A percentile compares a stretch with the other conserved stretches of the same genome.
phyloP scores from a whole-genome alignment of 78 protist species.

The Speleostelium caveatum region DNA sequence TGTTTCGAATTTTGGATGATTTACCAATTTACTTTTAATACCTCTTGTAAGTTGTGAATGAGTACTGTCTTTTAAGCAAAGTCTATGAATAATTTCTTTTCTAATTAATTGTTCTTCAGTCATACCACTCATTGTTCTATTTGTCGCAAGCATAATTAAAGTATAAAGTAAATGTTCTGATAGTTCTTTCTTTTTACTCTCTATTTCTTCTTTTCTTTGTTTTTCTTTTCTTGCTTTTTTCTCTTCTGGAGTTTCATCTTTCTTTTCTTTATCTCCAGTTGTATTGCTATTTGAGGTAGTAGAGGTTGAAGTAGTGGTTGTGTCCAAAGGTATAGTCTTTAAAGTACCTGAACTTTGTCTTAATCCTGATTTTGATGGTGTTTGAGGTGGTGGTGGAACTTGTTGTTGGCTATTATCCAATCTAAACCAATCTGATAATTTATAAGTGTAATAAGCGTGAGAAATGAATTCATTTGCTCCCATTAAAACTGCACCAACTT shows the following conservation, averaged over 20 bases:
- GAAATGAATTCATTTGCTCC: conserved; percentile 48
- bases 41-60: conserved; percentile 64
- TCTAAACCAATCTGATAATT: conserved; percentile 43
- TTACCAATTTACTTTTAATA: conserved; percentile 30
- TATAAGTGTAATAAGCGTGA: conserved; percentile 24
- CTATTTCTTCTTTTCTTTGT: conserved; percentile 33
- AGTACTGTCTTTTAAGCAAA: conserved; percentile 67
- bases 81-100: conserved; percentile 76
- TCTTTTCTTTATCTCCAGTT: not conserved
- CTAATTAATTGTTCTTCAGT: conserved; percentile 58
- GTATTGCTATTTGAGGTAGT: not conserved
- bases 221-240: conserved; percentile 30
- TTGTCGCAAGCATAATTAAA: conserved; percentile 65
- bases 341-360: conserved; percentile 33
- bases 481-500: conserved; percentile 48
- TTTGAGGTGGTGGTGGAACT: conserved; percentile 3
- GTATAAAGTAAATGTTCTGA: conserved; percentile 64
- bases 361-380: conserved; percentile 50
- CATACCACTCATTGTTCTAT: conserved; percentile 75
- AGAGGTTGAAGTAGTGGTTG: not conserved
- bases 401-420: conserved; percentile 3
- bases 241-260: conserved; percentile 36
- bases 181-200: conserved; percentile 28
- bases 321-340: not conserved
- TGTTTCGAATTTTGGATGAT: conserved; percentile 54